Evolutionary conservation across 805 yeast species (phyloP).

Genomic region (Yarrowia porcina): DNA sequence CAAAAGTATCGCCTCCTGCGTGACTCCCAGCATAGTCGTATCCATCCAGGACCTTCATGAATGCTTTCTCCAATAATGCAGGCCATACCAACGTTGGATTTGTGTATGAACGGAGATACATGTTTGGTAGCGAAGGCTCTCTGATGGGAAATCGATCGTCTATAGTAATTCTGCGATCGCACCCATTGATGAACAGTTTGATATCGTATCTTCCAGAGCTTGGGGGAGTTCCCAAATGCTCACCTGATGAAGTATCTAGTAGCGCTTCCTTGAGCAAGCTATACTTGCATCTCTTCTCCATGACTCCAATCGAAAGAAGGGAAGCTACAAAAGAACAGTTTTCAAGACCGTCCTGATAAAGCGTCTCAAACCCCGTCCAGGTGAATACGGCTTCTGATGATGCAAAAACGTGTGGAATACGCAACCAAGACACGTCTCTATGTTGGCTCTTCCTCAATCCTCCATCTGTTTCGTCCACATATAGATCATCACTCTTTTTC

Average conservation of each 20-base stretch:
- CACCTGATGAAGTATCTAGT: constrained; percentile 28
- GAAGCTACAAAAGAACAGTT: constrained; percentile 79
- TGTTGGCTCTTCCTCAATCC: background rate
- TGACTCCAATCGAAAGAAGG: constrained; percentile 48
- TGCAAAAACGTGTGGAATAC: constrained; percentile 4
- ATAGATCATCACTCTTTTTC: constrained; percentile 5
- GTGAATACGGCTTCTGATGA: constrained; percentile 6
- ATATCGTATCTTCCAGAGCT: constrained; percentile 41
- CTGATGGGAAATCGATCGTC: constrained; percentile 48
- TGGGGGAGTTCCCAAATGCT: constrained; percentile 30
- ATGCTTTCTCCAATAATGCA: constrained; percentile 74
- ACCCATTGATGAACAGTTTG: constrained; percentile 52
- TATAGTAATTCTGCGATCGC: constrained; percentile 46
- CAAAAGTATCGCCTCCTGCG: constrained; percentile 63
- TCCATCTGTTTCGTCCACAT: constrained; percentile 1
- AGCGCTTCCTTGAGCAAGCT: constrained; percentile 28
- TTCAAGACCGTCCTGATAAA: constrained; percentile 38
- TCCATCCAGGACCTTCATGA: constrained; percentile 57
- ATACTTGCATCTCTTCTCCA: constrained; percentile 29
- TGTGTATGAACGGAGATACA: constrained; percentile 42
- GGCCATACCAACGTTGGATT: constrained; percentile 53
- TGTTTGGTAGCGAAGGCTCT: constrained; percentile 25
- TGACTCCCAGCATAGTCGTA: constrained; percentile 72
- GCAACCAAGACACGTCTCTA: constrained; percentile 1
- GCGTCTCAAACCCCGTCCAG: constrained; percentile 23